phyloP scores from a whole-genome alignment of 2,329 filamentous ascomycete genomes.

The Stagonosporopsis cucurbitacearum region DNA sequence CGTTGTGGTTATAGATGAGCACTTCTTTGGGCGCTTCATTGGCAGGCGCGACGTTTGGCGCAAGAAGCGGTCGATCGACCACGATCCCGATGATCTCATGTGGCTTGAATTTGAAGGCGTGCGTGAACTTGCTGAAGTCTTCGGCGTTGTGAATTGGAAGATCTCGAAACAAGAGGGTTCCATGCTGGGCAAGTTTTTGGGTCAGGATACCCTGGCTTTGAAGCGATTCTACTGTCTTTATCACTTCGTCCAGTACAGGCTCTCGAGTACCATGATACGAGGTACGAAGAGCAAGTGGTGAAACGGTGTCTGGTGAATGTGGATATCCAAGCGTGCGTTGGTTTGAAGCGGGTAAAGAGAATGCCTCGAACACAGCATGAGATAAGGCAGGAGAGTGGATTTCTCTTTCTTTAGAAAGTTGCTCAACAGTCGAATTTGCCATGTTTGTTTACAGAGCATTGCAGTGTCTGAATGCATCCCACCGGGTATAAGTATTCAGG shows the following conservation, averaged over 20 bases:
- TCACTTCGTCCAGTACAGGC: not conserved
- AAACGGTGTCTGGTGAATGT: not conserved
- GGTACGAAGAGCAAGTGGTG: not conserved
- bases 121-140: not conserved
- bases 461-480: not conserved
- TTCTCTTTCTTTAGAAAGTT: not conserved
- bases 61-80: not conserved
- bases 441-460: not conserved
- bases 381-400: not conserved
- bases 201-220: not conserved
- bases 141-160: not conserved
- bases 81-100: not conserved
- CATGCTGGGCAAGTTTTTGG: not conserved
- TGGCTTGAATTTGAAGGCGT: not conserved
- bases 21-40: constrained; percentile 1
- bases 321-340: not conserved
- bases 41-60: not conserved
- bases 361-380: not conserved
- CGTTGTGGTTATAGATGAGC: not conserved
- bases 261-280: not conserved
- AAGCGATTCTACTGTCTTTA: not conserved
- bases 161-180: not conserved
- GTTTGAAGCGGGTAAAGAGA: not conserved
- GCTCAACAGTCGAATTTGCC: not conserved
- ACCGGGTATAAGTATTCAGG: not conserved